Conservation (phyloP, 2,329 filamentous ascomycete genomes). For the Botrytis paeoniae region DNA sequence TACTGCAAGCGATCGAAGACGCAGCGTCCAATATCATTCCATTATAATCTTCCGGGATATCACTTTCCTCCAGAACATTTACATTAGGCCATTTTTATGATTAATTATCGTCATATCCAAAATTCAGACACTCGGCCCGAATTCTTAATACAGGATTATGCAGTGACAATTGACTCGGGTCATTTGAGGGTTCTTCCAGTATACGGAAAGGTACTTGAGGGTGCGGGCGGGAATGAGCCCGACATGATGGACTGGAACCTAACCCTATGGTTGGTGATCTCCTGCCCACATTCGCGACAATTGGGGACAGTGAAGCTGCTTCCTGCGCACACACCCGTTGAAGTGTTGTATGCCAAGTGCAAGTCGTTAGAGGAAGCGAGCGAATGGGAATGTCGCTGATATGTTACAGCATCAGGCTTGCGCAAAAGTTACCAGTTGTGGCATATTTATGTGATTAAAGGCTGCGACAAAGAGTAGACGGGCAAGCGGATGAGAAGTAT, state of each 20-base stretch:
- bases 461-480: not conserved
- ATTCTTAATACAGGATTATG: not conserved
- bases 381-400: not conserved
- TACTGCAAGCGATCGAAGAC: not conserved
- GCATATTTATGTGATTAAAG: not conserved
- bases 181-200: not conserved
- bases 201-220: not conserved
- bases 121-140: slow-evolving; percentile 3
- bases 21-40: not conserved
- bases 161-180: not conserved
- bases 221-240: not conserved
- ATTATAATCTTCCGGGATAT: not conserved
- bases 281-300: not conserved
- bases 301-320: not conserved
- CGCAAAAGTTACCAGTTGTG: not conserved
- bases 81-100: not conserved
- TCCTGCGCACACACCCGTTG: not conserved
- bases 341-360: slow-evolving; percentile 2
- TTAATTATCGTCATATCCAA: not conserved
- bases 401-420: not conserved
- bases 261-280: not conserved
- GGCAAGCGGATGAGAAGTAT: not conserved
- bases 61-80: not conserved
- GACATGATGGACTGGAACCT: not conserved
- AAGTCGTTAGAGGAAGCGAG: not conserved